Percentiles rank a stretch among this genome's conserved stretches.
These are phyloP conservation scores for Fennellomyces sp. DNA, from an alignment of 371 early-diverging fungal genomes.

Conservation along the genomic window DNA sequence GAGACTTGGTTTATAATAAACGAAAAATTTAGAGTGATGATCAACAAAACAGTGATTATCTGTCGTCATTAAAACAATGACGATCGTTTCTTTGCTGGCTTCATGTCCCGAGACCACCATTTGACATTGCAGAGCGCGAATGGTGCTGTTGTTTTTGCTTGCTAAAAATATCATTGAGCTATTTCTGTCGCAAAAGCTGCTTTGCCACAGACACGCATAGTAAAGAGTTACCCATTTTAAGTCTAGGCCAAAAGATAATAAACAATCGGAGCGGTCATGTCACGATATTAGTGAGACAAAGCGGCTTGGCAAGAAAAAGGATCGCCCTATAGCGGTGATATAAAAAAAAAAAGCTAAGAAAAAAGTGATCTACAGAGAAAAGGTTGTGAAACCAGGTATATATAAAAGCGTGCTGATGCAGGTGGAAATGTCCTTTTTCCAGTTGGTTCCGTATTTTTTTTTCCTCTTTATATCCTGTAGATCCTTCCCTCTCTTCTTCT, in stretches of 20 bases:
- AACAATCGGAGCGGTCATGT: background rate
- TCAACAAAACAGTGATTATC: no score
- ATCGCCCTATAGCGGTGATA: constrained; percentile 2
- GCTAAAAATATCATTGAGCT: background rate
- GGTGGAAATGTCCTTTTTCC: constrained; percentile 1
- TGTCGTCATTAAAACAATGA: background rate
- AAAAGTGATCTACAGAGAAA: constrained; percentile 4
- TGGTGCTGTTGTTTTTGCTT: background rate
- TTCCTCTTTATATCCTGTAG: no score
- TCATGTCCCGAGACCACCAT: background rate
- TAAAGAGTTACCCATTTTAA: background rate
- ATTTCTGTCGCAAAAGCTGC: background rate
- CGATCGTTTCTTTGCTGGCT: background rate
- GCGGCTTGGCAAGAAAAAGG: background rate
- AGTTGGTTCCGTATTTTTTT: background rate
- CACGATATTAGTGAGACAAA: no score
- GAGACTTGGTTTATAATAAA: no score
- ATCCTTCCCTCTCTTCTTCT: background rate
- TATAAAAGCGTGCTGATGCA: background rate
- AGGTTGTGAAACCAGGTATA: background rate
- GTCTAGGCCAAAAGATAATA: background rate
- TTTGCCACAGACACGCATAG: background rate
- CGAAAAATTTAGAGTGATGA: no score
- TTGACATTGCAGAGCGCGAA: background rate
- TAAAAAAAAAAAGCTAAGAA: no score